These are phyloP conservation scores for Sporisorium exsertum DNA, from an alignment of 1,284 basidiomycete genomes.

Conservation along the genomic window DNA sequence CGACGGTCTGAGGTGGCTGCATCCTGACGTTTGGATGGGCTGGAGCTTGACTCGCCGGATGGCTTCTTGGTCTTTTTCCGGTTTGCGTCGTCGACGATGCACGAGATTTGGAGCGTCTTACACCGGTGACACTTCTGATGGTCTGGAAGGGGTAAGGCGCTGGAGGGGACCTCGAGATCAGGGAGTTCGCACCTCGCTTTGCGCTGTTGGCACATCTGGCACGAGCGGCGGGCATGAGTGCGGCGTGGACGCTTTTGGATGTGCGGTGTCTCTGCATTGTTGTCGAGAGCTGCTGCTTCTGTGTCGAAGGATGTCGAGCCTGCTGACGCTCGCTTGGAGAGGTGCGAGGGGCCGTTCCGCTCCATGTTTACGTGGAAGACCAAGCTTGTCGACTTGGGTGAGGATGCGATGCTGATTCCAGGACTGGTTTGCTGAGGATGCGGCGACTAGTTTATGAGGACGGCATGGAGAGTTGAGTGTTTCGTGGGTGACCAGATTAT, in stretches of 20 bases:
- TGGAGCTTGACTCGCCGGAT: not conserved
- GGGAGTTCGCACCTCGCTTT: constrained; percentile 48
- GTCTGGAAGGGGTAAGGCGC: constrained; percentile 33
- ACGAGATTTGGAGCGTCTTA: constrained; percentile 42
- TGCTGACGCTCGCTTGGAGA: not conserved
- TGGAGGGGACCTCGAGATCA: constrained; percentile 38
- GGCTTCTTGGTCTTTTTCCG: constrained; percentile 30
- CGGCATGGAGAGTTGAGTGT: too few species aligned
- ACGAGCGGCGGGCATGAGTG: constrained; percentile 47
- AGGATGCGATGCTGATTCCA: not conserved
- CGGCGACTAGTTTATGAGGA: too few species aligned
- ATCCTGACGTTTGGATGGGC: constrained; percentile 6
- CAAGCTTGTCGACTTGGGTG: not conserved
- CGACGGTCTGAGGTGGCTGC: constrained; percentile 8
- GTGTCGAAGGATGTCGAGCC: not conserved
- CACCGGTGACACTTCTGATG: constrained; percentile 42
- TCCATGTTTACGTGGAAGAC: not conserved
- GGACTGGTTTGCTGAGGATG: too few species aligned
- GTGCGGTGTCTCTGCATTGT: constrained; percentile 12
- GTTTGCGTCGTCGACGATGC: constrained; percentile 45
- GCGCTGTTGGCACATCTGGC: constrained; percentile 50
- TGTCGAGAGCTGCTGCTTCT: constrained; percentile 1
- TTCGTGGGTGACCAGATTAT: too few species aligned
- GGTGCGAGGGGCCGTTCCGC: not conserved
- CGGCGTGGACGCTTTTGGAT: constrained; percentile 44